Conservation (phyloP, 176 grass and related monocot species). For the Aechmea fasciata region DNA sequence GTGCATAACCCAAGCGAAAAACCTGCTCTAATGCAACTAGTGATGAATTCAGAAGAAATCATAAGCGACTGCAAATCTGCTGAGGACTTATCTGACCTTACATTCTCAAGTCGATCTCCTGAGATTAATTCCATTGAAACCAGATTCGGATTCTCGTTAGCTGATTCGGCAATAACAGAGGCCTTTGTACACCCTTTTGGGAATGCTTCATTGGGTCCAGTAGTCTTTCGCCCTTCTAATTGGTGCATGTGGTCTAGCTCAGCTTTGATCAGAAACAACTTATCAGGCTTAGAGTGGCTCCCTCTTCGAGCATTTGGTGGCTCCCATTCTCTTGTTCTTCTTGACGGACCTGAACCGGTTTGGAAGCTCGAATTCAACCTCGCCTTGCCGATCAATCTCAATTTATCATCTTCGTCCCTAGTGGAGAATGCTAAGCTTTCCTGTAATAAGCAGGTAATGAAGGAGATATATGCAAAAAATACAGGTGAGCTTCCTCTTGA, state of each 20-base stretch:
- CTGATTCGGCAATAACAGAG: conserved; percentile 52
- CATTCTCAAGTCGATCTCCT: conserved; percentile 64
- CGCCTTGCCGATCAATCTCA: conserved; percentile 25
- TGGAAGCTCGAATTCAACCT: conserved; percentile 85
- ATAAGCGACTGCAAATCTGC: conserved; percentile 66
- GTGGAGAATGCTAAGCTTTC: conserved; percentile 26
- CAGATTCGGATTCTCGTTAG: conserved; percentile 84
- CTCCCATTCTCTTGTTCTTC: conserved; percentile 52
- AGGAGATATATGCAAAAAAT: conserved; percentile 88
- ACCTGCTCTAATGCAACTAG: conserved; percentile 57
- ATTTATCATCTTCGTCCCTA: conserved; percentile 35
- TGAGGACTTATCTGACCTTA: conserved; percentile 51
- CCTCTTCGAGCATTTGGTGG: conserved; percentile 72
- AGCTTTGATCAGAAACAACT: conserved; percentile 71
- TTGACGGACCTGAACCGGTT: conserved; percentile 69
- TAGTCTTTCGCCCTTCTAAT: conserved; percentile 85
- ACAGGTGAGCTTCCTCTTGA: conserved; percentile 78
- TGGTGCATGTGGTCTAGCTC: conserved; percentile 80
- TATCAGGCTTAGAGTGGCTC: conserved; percentile 76
- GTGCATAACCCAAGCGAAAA: conserved; percentile 62
- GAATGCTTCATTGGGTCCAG: conserved; percentile 58
- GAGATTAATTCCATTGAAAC: conserved; percentile 58
- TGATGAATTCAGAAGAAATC: conserved; percentile 69
- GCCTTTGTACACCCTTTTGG: conserved; percentile 45
- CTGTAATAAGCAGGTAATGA: conserved; percentile 53